These are phyloP conservation scores for Azolla pinnata DNA, from an alignment of 75 land plant species.

Conservation along the genomic window DNA sequence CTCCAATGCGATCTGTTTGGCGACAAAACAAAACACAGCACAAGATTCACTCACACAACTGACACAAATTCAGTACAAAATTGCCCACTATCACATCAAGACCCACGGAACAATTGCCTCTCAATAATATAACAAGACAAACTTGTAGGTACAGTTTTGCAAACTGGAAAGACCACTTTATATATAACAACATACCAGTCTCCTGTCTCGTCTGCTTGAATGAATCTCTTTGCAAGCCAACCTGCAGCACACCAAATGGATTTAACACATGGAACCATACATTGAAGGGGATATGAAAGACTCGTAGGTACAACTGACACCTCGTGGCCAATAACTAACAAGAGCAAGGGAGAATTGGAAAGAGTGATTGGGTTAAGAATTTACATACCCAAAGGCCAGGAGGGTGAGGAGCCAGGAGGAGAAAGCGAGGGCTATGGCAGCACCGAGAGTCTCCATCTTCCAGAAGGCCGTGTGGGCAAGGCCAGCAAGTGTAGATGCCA, in stretches of 20 bases:
- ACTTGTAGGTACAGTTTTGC: not conserved
- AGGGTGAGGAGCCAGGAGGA: slow-evolving; percentile 60
- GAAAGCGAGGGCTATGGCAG: slow-evolving; percentile 47
- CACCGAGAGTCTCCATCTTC: slow-evolving; percentile 26
- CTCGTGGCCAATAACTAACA: not conserved
- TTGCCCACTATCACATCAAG: not conserved
- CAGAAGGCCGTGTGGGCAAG: slow-evolving; percentile 31
- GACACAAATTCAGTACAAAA: not conserved
- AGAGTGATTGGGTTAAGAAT: too few species aligned
- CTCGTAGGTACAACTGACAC: not conserved
- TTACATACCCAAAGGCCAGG: slow-evolving; percentile 62
- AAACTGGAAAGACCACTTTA: not conserved
- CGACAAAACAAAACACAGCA: not conserved
- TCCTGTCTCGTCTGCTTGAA: slow-evolving; percentile 34
- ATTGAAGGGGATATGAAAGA: not conserved
- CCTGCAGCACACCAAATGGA: slow-evolving; percentile 18
- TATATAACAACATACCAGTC: slow-evolving; percentile 34
- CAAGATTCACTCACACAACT: not conserved
- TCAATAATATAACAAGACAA: not conserved
- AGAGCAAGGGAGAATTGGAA: not conserved
- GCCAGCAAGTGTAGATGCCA: slow-evolving; percentile 47
- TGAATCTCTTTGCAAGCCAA: slow-evolving; percentile 66
- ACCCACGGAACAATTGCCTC: not conserved
- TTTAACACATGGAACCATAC: not conserved
- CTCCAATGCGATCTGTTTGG: slow-evolving; percentile 49